These are phyloP conservation scores for Mucuna pruriens DNA, from an alignment of 306 rosid species.

Conservation along the genomic window DNA sequence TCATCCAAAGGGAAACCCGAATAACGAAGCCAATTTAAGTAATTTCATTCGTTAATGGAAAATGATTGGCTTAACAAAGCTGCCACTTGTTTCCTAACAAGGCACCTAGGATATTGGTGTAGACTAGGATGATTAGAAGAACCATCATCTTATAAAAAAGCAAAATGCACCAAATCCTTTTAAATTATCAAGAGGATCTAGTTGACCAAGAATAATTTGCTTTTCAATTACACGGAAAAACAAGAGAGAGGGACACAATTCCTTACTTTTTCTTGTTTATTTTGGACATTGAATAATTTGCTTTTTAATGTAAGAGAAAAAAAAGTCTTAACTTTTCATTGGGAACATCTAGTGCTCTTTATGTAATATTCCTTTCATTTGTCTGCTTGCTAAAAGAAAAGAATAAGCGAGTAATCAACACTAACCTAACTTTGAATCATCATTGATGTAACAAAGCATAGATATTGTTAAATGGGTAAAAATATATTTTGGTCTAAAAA, in stretches of 20 bases:
- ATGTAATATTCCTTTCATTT: slow-evolving; percentile 46
- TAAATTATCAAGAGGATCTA: slow-evolving; percentile 48
- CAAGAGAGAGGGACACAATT: not conserved
- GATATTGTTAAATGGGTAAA: not conserved
- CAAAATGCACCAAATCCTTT: slow-evolving; percentile 34
- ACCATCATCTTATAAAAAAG: slow-evolving; percentile 41
- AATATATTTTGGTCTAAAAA: no score
- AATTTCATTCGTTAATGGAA: slow-evolving; percentile 49
- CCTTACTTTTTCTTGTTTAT: slow-evolving; percentile 22
- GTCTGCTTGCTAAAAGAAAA: slow-evolving; percentile 49
- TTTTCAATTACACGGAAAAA: not conserved
- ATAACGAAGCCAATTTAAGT: slow-evolving; percentile 32
- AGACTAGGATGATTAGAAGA: slow-evolving; percentile 46
- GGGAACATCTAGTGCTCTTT: slow-evolving; percentile 38
- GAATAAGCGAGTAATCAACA: slow-evolving; percentile 34
- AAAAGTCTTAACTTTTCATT: slow-evolving; percentile 45
- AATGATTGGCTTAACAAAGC: slow-evolving; percentile 59
- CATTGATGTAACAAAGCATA: slow-evolving; percentile 23
- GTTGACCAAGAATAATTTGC: slow-evolving; percentile 55
- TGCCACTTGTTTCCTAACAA: slow-evolving; percentile 56
- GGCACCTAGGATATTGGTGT: slow-evolving; percentile 46
- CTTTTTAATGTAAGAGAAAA: slow-evolving; percentile 39
- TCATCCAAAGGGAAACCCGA: slow-evolving; percentile 15
- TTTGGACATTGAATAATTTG: slow-evolving; percentile 39
- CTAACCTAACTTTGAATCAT: slow-evolving; percentile 46